Evolutionary conservation across 192 early-diverging fungal genomes (phyloP), one percentile per base, ranked within the genome.

Genomic region (Umbelopsis sp.): DNA sequence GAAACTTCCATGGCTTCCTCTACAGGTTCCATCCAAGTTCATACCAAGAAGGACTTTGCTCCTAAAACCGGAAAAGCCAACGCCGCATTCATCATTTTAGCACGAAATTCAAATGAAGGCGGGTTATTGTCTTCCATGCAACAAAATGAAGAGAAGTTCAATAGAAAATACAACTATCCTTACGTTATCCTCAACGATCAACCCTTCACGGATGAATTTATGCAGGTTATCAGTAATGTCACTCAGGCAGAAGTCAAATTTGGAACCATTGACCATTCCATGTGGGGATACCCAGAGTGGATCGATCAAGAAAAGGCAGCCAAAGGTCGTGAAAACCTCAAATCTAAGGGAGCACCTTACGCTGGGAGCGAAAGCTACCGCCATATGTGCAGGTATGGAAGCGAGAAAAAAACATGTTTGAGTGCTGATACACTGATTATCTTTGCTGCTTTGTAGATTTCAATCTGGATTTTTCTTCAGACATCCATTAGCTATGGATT

Each of bases 351-450:
- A 15, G 82, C 93, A 13, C 82, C 88, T 6, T 95, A 94, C 66
- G 92, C 89, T 1, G 82, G 76, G 15, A 87, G 83, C 46, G 80
- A 91, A 68, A 86, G 88, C 8, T 96, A 96, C 74, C 88, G 93
- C 23, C 92, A 95, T 67, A 95, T 95, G 93, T 95, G 93, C 58
- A 83, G 93, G 50, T 95, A 77, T 33, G n/a, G n/a, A n/a, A n/a
- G n/a, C n/a, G n/a, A n/a, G n/a, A n/a, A n/a, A n/a, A n/a, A n/a
- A n/a, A n/a, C n/a, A n/a, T n/a, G n/a, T n/a, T n/a, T n/a, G n/a
- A n/a, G n/a, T n/a, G n/a, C n/a, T n/a, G n/a, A n/a, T n/a, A n/a
- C n/a, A n/a, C n/a, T n/a, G n/a, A n/a, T n/a, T n/a, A n/a, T n/a
- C 49, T 10, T 66, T 21, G 20, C 18, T 18, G 35, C 23, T 20